Evolutionary conservation across 2,329 filamentous ascomycete genomes (phyloP), one percentile per base, ranked within the genome.

Genomic region (Neobulgaria alba): DNA sequence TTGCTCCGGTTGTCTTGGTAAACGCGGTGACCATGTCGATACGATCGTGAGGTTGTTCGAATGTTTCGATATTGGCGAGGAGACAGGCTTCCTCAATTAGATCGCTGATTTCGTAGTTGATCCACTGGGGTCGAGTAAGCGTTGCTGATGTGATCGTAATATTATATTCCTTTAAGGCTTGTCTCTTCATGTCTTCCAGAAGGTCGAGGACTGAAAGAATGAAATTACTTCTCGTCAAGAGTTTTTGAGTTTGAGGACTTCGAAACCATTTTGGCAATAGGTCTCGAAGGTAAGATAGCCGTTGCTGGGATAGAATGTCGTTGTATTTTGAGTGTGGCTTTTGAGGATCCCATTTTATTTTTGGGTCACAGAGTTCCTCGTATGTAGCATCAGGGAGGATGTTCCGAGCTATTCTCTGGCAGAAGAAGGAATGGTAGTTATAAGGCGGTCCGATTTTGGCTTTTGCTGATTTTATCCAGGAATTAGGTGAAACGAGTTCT

Each of bases 11-110:
- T 3, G 10, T 17, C 16, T 10, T 12, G 7, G 31, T 20, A 3
- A 37, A 39, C 15, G 33, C 41, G 12, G 33, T 16, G 10, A 41
- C 40, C 5, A 42, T 36, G 4, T 48, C 40, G n/a, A 30, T 30
- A 3, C 41, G 39, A 14, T 34, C 23, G 15, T 34, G 36, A 20
- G 43, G 29, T 15, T 46, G 32, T 18, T 46, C 46, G 8, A 33
- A 43, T 7, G 33, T 16, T 33, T 47, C 43, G 12, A 50, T 50
- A 10, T 39, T 39, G 10, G 48, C 48, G 10, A 48, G 34, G 9
- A 48, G 26, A 41, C 43, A 44, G 3, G 48, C 46, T 36, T 50
- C 48, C 7, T 48, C 33, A 10, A 50, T 39, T 3, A 50, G 26
- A 18, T 46, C 39, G n/a, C 32, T 23, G 19, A 45, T 17, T n/a